These are phyloP conservation scores for Spinacia oleracea DNA, from an alignment of 179 eudicot genomes.

Conservation along the genomic window DNA sequence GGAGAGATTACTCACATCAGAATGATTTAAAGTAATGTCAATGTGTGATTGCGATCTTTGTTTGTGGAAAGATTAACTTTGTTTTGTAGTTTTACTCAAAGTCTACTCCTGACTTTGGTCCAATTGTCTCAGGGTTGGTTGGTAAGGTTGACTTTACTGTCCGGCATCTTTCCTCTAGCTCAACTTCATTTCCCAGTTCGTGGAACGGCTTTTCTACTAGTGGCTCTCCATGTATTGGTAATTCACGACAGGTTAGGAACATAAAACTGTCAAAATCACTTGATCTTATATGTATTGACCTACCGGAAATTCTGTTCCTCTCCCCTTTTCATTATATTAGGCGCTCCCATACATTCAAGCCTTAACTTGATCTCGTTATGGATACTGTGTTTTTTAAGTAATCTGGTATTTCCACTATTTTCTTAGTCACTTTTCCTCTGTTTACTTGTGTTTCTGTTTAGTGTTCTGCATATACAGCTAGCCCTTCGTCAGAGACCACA, in stretches of 20 bases:
- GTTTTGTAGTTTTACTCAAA: background rate
- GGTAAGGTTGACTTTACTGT: constrained; percentile 99
- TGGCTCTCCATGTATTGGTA: constrained; percentile 63
- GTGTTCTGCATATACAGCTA: constrained; percentile 85
- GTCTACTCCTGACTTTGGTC: background rate
- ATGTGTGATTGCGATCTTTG: background rate
- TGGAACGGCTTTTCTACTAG: constrained; percentile 55
- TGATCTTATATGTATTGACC: constrained; percentile 3
- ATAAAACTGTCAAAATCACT: background rate
- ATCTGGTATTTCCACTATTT: background rate
- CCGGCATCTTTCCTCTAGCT: constrained; percentile 79
- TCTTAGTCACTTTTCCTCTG: background rate
- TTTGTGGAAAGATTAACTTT: background rate
- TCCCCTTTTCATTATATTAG: background rate
- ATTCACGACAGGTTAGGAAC: constrained; percentile 52
- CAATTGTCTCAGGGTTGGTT: constrained; percentile 51
- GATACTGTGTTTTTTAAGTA: background rate
- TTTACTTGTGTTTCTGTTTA: constrained; percentile 35
- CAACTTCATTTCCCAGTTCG: constrained; percentile 58
- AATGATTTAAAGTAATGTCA: background rate
- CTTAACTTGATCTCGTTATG: background rate
- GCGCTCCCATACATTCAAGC: background rate
- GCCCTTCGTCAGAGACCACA: constrained; percentile 79
- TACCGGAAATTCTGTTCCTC: background rate
- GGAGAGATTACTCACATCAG: background rate